Evolutionary conservation across 2,329 filamentous ascomycete genomes (phyloP).

Genomic region (Aspergillus sp.): DNA sequence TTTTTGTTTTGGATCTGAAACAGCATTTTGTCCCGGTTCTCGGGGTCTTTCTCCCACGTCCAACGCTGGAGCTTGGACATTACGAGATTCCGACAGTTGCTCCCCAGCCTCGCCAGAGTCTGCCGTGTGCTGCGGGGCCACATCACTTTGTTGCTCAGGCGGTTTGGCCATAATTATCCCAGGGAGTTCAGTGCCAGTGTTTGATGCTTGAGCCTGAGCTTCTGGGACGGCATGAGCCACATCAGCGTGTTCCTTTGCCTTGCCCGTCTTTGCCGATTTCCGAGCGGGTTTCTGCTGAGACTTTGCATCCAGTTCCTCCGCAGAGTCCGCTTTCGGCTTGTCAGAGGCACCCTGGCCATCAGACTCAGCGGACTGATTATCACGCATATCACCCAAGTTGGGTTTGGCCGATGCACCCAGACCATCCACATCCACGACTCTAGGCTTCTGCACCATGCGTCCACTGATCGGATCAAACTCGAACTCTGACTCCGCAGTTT

Average conservation of each 20-base stretch:
- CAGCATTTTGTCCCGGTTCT: background rate
- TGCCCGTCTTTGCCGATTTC: background rate
- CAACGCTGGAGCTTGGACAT: too few species aligned
- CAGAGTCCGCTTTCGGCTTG: background rate
- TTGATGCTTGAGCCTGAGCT: background rate
- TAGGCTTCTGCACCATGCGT: conserved; percentile 25
- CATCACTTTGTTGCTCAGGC: too few species aligned
- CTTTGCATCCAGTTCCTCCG: background rate
- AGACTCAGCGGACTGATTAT: background rate
- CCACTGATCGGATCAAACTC: conserved; percentile 36
- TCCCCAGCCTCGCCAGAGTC: too few species aligned
- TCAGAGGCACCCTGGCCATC: background rate
- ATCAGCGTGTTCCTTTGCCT: background rate
- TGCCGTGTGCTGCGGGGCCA: too few species aligned
- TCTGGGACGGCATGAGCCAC: background rate
- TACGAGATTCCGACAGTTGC: too few species aligned
- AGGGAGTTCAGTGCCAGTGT: background rate
- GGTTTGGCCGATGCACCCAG: background rate
- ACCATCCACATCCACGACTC: background rate
- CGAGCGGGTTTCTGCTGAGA: background rate
- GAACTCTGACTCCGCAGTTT: conserved; percentile 13
- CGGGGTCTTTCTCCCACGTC: background rate
- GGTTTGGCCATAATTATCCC: background rate
- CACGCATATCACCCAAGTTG: too few species aligned
- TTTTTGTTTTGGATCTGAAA: conserved; percentile 2